Conservation (phyloP, 768 basidiomycete species). For the Guyanaporus albipodus region DNA sequence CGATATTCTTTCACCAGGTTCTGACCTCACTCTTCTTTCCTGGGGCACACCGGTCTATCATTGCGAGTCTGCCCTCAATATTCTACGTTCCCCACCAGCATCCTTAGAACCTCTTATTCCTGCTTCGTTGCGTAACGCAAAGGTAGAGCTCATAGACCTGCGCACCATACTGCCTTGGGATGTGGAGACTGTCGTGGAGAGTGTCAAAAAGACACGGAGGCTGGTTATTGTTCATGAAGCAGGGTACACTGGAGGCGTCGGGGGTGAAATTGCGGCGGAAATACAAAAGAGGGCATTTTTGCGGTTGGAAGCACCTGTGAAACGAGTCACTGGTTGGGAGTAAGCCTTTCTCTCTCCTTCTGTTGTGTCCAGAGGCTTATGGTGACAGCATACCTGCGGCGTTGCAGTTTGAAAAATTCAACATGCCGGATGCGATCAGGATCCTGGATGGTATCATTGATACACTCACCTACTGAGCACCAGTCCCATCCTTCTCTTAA, state of each 20-base stretch:
- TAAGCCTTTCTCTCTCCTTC: slow-evolving; percentile 42
- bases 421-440: slow-evolving; percentile 82
- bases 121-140: slow-evolving; percentile 56
- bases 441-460: slow-evolving; percentile 81
- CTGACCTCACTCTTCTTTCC: slow-evolving; percentile 84
- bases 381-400: slow-evolving; percentile 68
- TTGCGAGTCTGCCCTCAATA: slow-evolving; percentile 77
- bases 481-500: neutral
- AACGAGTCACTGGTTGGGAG: slow-evolving; percentile 91
- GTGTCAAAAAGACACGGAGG: slow-evolving; percentile 80
- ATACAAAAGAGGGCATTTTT: slow-evolving; percentile 87
- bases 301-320: slow-evolving; percentile 83
- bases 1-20: slow-evolving; percentile 68
- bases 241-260: slow-evolving; percentile 81
- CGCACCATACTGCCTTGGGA: slow-evolving; percentile 91
- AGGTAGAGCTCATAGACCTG: slow-evolving; percentile 86
- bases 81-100: slow-evolving; percentile 64
- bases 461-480: slow-evolving; percentile 62
- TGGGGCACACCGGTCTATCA: slow-evolving; percentile 95
- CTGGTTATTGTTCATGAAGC: slow-evolving; percentile 93
- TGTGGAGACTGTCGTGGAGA: slow-evolving; percentile 71
- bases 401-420: slow-evolving; percentile 88
- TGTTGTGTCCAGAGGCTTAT: neutral
- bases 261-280: slow-evolving; percentile 88
- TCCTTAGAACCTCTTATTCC: slow-evolving; percentile 65